Base-by-base conservation (phyloP, 305 asterid species). In the Fraxinus sp. region DNA sequence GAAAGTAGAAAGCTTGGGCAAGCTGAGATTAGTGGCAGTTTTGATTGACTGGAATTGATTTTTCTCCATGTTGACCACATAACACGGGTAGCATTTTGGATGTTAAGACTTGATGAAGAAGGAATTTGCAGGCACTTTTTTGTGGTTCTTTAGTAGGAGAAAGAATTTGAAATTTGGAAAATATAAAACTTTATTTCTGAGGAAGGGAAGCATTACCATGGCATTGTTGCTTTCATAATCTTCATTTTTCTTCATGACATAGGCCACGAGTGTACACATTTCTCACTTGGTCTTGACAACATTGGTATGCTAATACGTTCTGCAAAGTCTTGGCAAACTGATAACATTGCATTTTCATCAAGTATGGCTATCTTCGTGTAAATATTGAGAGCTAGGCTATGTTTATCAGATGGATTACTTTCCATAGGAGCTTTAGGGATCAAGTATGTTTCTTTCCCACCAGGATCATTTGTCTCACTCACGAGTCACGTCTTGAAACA, bases 401-500 rank as follows among this genome's bases (percentile, higher is more conserved):
- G 66, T 57, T 52, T 16, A 57, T 57, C 28, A 7, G 26, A 18
- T 57, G 66, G 66, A 57, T 57, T 57, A 18, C 24, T 22, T 62
- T 62, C 32, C 33, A 24, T 2, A 22, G 72, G 2, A 62, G 26
- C n/a, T 28, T 68, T 70, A 28, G 1, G 18, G 7, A 68, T 11
- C 37, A 26, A 66, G 9, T 70, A 30, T 30, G 20, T 30, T 11
- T 70, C 24, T 70, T 14, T 30, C 39, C 75, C 18, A 30, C 75
- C 9, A 2, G 39, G 37, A 37, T 70, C 41, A 70, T 13, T 32
- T 28, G 7, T 26, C 46, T 39, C 46, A 39, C 39, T 68, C 74
- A 22, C 2, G 5, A 28, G 30, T 28, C 30, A 28, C 30, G 0
- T 28, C 74, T 84, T 49, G 85, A 84, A 68, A 72, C 84, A 30